These are phyloP conservation scores for Diplodia mutila DNA, from an alignment of 2,329 filamentous ascomycete species.

Conservation along the genomic window DNA sequence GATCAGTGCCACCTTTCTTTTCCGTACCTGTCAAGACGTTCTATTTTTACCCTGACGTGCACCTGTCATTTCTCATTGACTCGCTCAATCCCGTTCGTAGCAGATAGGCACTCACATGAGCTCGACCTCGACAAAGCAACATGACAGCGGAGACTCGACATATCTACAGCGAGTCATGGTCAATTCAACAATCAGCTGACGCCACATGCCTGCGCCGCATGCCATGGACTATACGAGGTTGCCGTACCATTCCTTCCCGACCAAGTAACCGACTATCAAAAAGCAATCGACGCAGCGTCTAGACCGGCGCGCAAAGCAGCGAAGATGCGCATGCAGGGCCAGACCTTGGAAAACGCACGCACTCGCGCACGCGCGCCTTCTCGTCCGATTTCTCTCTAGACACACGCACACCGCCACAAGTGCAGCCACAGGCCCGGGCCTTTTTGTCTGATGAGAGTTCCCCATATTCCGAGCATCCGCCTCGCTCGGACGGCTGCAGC, in stretches of 20 bases:
- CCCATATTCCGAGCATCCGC: slow-evolving; percentile 2
- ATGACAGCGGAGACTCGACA: neutral
- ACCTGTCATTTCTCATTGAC: neutral
- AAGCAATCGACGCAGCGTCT: neutral
- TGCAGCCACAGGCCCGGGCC: slow-evolving; percentile 2
- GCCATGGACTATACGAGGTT: neutral
- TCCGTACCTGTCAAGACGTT: neutral
- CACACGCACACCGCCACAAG: neutral
- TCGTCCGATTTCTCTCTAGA: neutral
- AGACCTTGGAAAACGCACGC: neutral
- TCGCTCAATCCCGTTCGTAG: neutral
- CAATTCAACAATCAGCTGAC: neutral
- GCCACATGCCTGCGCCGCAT: neutral
- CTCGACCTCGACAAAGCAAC: neutral
- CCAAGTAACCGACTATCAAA: neutral
- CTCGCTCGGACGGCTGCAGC: neutral
- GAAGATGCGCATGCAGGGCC: neutral
- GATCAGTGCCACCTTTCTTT: neutral
- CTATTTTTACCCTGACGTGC: neutral
- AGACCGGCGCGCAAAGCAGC: neutral
- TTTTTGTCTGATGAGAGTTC: neutral
- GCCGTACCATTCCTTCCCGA: neutral
- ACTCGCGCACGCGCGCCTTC: neutral
- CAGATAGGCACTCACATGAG: neutral
- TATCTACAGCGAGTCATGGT: neutral